Percentiles rank a stretch among this genome's conserved stretches.
Evolutionary conservation across 2,329 filamentous ascomycete genomes (phyloP).

Genomic region (Domatiomyces catenatus): DNA sequence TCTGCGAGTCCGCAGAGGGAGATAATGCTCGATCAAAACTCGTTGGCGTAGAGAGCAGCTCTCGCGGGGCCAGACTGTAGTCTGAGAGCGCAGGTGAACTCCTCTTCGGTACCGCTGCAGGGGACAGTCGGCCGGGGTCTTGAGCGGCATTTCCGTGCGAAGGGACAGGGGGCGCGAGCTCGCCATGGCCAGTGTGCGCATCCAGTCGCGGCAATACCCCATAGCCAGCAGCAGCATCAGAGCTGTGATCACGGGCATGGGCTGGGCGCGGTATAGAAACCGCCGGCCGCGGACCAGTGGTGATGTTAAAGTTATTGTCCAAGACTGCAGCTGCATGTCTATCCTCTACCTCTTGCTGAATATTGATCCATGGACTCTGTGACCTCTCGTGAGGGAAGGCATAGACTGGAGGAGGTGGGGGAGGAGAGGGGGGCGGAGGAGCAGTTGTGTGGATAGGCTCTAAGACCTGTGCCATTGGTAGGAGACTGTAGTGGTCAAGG

Average conservation of each 20-base stretch:
- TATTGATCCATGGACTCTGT: slow-evolving; percentile 8
- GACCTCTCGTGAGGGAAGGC: slow-evolving; percentile 22
- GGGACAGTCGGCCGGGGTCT: background rate
- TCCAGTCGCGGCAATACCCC: background rate
- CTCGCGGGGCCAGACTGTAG: background rate
- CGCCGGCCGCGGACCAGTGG: background rate
- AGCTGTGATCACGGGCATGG: background rate
- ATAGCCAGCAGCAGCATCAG: background rate
- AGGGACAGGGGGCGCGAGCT: background rate
- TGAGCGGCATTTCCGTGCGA: background rate
- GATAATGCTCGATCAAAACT: slow-evolving; percentile 16
- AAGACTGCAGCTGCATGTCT: background rate
- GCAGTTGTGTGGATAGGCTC: slow-evolving; percentile 19
- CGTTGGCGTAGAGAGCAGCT: background rate
- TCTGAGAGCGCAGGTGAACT: background rate
- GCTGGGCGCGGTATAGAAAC: background rate
- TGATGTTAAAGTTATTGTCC: background rate
- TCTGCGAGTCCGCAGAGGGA: slow-evolving; percentile 11
- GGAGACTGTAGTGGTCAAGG: background rate
- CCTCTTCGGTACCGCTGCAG: background rate
- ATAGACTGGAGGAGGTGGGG: slow-evolving; percentile 24
- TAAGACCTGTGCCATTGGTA: slow-evolving; percentile 10
- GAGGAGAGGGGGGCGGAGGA: slow-evolving; percentile 23
- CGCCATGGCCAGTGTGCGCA: background rate
- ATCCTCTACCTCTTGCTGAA: background rate